These are phyloP conservation scores for Fusarium caatingaense DNA, from an alignment of 2,329 filamentous ascomycete genomes.

Conservation along the genomic window DNA sequence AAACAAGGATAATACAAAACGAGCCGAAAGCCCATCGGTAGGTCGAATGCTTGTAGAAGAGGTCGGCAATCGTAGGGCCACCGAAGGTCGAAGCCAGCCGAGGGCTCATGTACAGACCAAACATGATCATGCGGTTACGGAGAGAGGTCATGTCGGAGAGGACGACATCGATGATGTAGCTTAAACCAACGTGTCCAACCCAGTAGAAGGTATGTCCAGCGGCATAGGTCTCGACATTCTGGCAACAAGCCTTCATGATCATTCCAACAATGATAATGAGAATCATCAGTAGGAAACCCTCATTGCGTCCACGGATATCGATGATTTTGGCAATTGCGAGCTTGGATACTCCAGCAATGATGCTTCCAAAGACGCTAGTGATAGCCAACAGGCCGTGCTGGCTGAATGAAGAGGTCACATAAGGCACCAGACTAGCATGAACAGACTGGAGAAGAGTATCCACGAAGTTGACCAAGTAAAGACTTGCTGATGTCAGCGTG, in stretches of 20 bases:
- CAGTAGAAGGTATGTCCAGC: constrained; percentile 74
- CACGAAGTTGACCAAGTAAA: constrained; percentile 55
- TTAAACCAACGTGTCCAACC: constrained; percentile 62
- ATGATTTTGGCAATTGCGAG: constrained; percentile 61
- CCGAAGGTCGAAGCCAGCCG: constrained; percentile 59
- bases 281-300: constrained; percentile 58
- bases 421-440: constrained; percentile 66
- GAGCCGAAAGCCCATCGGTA: constrained; percentile 62
- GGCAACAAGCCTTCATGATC: constrained; percentile 71
- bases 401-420: constrained; percentile 73
- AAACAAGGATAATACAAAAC: constrained; percentile 72
- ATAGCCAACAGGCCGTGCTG: constrained; percentile 74
- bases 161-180: constrained; percentile 57
- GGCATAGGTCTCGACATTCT: constrained; percentile 67
- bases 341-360: constrained; percentile 53
- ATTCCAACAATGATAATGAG: constrained; percentile 63
- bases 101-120: constrained; percentile 57
- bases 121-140: constrained; percentile 58
- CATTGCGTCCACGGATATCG: constrained; percentile 61
- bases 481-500: constrained; percentile 40
- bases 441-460: constrained; percentile 54
- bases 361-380: constrained; percentile 68
- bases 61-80: constrained; percentile 42
- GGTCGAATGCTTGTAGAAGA: constrained; percentile 40
- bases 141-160: constrained; percentile 58